These are phyloP conservation scores for Plasmodium fragile DNA, from an alignment of 169 alveolate species.

Conservation along the genomic window DNA sequence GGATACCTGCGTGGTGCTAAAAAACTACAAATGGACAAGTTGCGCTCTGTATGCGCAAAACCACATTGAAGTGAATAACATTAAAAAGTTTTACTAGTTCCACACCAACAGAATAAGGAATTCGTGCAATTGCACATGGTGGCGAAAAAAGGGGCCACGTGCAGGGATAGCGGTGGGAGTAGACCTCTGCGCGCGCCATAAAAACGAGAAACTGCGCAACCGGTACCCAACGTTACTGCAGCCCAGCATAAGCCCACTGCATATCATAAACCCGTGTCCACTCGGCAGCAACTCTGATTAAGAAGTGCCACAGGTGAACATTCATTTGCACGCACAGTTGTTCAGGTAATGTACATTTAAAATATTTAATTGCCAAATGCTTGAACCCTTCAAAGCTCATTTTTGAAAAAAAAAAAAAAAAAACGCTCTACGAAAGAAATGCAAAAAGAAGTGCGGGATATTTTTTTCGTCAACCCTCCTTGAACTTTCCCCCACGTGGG, in stretches of 20 bases:
- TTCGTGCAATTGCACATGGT: neutral
- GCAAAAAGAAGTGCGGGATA: neutral
- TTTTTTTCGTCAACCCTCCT: neutral
- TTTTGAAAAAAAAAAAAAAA: neutral
- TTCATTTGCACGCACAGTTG: neutral
- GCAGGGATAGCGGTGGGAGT: slow-evolving; percentile 2
- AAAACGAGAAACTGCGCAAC: neutral
- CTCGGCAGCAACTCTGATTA: neutral
- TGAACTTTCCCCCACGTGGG: neutral
- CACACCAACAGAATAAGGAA: neutral
- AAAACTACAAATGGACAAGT: neutral
- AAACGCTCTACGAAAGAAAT: neutral
- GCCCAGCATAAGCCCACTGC: neutral
- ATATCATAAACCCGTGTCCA: neutral
- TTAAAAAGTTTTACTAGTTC: neutral
- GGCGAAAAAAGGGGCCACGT: neutral
- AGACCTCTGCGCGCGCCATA: neutral
- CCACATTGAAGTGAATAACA: neutral
- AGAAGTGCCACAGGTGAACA: neutral
- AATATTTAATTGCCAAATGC: neutral
- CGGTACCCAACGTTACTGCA: neutral
- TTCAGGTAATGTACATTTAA: neutral
- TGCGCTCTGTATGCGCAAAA: neutral
- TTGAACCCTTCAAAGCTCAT: neutral
- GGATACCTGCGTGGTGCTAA: neutral